phyloP scores from a whole-genome alignment of 345 rosid genomes.

The Rhodamnia argentea region DNA sequence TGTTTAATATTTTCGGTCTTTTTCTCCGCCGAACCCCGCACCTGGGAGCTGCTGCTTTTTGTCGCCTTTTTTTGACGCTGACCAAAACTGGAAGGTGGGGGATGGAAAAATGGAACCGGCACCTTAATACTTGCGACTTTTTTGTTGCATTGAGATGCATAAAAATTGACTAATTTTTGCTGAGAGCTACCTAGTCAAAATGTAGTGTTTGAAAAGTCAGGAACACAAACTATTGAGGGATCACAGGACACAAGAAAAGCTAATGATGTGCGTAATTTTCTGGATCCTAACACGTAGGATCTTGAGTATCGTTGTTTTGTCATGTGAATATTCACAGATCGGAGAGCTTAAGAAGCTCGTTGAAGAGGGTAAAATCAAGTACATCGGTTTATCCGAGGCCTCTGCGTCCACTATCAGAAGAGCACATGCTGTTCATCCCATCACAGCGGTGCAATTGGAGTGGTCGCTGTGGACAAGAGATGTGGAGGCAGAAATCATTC shows the following conservation, averaged over 20 bases:
- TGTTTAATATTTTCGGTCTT: background rate
- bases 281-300: background rate
- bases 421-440: slow-evolving; percentile 78
- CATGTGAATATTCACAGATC: slow-evolving; percentile 6
- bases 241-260: background rate
- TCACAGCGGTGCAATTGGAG: slow-evolving; percentile 63
- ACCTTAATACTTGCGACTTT: background rate
- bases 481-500: slow-evolving; percentile 60
- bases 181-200: background rate
- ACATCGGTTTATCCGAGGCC: slow-evolving; percentile 67
- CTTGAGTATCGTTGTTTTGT: background rate
- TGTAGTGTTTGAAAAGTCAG: background rate
- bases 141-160: too few relatives aligned
- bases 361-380: slow-evolving; percentile 69
- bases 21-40: slow-evolving; percentile 73
- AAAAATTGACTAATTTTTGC: background rate
- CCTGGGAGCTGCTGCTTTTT: slow-evolving; percentile 51
- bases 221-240: background rate
- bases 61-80: slow-evolving; percentile 29
- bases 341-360: slow-evolving; percentile 67
- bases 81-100: background rate
- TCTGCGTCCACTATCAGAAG: slow-evolving; percentile 77
- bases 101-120: background rate
- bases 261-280: background rate
- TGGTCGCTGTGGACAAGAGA: slow-evolving; percentile 90